Percentiles rank a stretch among this genome's conserved stretches.
These are phyloP conservation scores for Apiotrichum mycotoxinovorans DNA, from an alignment of 1,284 basidiomycete genomes.

Conservation along the genomic window DNA sequence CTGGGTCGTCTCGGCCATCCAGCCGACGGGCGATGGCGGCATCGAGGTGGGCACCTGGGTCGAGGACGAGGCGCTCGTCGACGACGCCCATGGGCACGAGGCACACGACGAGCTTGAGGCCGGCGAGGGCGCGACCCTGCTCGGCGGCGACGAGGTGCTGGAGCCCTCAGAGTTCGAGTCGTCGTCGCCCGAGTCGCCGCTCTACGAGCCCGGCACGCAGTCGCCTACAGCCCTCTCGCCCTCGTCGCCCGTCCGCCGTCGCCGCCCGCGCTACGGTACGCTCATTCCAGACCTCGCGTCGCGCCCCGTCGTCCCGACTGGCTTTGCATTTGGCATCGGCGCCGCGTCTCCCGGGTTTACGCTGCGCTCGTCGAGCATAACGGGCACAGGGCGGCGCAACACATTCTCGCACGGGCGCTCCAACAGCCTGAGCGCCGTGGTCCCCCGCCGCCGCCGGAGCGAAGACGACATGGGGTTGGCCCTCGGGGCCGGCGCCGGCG, in stretches of 20 bases:
- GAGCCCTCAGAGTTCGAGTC: conserved; percentile 7
- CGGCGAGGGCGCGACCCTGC: conserved; percentile 20
- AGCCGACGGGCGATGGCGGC: conserved; percentile 43
- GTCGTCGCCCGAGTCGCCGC: conserved; percentile 8
- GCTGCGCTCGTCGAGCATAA: conserved; percentile 34
- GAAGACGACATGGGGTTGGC: neutral
- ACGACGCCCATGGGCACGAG: conserved; percentile 21
- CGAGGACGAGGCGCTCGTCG: conserved; percentile 33
- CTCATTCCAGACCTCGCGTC: conserved; percentile 44
- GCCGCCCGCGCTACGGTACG: conserved; percentile 40
- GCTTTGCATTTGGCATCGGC: conserved; percentile 50
- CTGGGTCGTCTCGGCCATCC: conserved; percentile 67
- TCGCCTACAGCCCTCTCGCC: conserved; percentile 18
- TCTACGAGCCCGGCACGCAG: neutral
- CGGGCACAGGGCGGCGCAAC: neutral
- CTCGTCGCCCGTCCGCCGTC: conserved; percentile 19
- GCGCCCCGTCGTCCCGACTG: conserved; percentile 30
- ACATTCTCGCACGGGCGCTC: conserved; percentile 2
- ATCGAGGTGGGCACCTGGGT: conserved; percentile 51
- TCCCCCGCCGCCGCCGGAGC: neutral
- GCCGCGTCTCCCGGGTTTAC: conserved; percentile 51
- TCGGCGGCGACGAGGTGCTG: conserved; percentile 17
- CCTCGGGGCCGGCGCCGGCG: neutral
- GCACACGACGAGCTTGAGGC: conserved; percentile 28
- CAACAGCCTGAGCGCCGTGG: neutral